Evolutionary conservation across 2,329 filamentous ascomycete genomes (phyloP), one percentile per base, ranked within the genome.

Genomic region (Pseudocercospora cruenta): DNA sequence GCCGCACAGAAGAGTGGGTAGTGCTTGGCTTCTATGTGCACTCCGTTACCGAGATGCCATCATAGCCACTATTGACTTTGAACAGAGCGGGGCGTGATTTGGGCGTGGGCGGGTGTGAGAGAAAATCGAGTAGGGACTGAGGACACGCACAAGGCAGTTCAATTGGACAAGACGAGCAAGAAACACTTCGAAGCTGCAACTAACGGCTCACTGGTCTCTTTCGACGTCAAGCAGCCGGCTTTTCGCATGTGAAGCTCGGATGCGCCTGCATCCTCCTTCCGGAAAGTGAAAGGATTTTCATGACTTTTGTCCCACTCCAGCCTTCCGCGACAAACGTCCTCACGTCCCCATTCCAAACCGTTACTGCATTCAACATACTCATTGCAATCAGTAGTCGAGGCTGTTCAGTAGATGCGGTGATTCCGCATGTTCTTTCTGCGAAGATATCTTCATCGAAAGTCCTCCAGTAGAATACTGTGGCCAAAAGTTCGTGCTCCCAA

Each of bases 11-110:
- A 36, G 22, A 47, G 19, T 49, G 62, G 45, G 45, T 45, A 47
- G 53, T 60, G 67, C 58, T 36, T 58, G 59, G 67, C 43, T 39
- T 61, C 21, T 43, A 58, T 63, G 65, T 59, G 53, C 62, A 8
- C 8, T 19, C n/a, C 22, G 51, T 57, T 62, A 63, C 60, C 57
- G 68, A 64, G 47, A 63, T 67, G 66, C 62, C 53, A 58, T 67
- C 66, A 65, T 65, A 62, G 62, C 31, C 62, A 63, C 49, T 47
- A 62, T 59, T 58, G 49, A 63, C 51, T 64, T 60, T 60, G 24
- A 9, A 24, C 28, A 45, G 57, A 62, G 60, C 60, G 60, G 60
- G 60, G 60, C 60, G 49, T 28, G 49, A 47, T 31, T 49, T 54
- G 51, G 21, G 51, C 24, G 24, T 26, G 16, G 51, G 51, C 24